These are phyloP conservation scores for Mycena venus DNA, from an alignment of 768 basidiomycete species.

Conservation along the genomic window DNA sequence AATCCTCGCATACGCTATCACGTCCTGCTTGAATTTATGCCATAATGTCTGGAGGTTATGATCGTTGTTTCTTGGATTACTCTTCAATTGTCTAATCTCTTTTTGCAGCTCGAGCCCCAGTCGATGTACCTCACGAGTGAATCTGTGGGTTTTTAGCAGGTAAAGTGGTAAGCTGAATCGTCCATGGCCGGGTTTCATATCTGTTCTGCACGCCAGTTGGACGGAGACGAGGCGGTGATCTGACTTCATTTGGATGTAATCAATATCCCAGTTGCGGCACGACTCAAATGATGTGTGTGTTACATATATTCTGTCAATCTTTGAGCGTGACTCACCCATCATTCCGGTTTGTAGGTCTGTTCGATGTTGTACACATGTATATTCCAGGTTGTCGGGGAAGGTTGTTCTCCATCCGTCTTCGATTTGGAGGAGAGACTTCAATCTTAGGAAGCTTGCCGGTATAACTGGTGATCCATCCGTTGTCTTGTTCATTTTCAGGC, in stretches of 20 bases:
- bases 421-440: not conserved
- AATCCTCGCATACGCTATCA: not conserved
- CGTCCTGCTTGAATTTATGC: not conserved
- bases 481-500: too few relatives aligned
- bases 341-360: not conserved
- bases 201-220: not conserved
- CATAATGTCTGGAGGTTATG: not conserved
- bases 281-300: not conserved
- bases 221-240: not conserved
- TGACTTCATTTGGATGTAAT: not conserved
- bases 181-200: not conserved
- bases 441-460: not conserved
- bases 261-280: not conserved
- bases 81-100: not conserved
- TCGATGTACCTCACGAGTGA: not conserved
- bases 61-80: not conserved
- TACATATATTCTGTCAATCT: not conserved
- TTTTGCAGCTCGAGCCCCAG: not conserved
- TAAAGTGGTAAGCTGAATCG: not conserved
- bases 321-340: not conserved
- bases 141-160: not conserved
- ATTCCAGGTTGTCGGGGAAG: not conserved
- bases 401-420: not conserved
- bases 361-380: not conserved
- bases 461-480: too few relatives aligned